A percentile compares a stretch with the other conserved stretches of the same genome.
Conservation (phyloP, 2,329 filamentous ascomycete species). For the Verticillium dahliae region DNA sequence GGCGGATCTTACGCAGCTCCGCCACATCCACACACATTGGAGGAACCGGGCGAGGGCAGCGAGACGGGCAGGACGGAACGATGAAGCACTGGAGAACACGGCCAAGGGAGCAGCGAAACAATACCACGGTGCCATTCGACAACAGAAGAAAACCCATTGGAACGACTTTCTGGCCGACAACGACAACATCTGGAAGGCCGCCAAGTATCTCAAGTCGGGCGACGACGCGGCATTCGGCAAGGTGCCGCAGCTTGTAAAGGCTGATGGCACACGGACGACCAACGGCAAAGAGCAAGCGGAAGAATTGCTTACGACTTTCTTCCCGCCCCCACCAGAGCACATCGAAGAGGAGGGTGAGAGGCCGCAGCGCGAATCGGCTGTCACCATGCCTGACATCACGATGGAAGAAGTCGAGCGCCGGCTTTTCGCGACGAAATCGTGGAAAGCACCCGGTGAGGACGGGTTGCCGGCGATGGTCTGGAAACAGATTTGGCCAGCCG, state of each 20-base stretch:
- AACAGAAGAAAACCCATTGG: constrained; percentile 18
- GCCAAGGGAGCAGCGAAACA: constrained; percentile 15
- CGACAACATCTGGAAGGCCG: constrained; percentile 20
- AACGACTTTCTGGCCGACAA: constrained; percentile 19
- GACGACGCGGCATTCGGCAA: constrained; percentile 15
- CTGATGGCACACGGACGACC: no score
- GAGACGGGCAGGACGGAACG: neutral
- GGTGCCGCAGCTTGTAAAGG: constrained; percentile 8
- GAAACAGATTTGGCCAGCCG: constrained; percentile 4
- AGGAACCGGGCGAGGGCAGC: constrained; percentile 18
- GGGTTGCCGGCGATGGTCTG: constrained; percentile 5
- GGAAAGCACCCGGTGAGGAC: constrained; percentile 15
- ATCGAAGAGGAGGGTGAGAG: constrained; percentile 14
- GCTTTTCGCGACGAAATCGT: constrained; percentile 11
- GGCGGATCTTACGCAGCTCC: constrained; percentile 7
- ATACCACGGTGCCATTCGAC: constrained; percentile 17
- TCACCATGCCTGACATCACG: constrained; percentile 10
- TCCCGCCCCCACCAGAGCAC: constrained; percentile 11
- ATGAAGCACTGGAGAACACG: constrained; percentile 7
- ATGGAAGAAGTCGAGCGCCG: constrained; percentile 14
- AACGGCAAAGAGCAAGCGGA: constrained; percentile 11
- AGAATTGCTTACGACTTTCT: constrained; percentile 14
- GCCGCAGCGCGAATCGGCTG: constrained; percentile 5
- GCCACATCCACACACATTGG: constrained; percentile 16
- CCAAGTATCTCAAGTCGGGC: constrained; percentile 17